Base-by-base conservation (phyloP, 352 stramenopile genomes). In the Stramenopiles sp. region DNA sequence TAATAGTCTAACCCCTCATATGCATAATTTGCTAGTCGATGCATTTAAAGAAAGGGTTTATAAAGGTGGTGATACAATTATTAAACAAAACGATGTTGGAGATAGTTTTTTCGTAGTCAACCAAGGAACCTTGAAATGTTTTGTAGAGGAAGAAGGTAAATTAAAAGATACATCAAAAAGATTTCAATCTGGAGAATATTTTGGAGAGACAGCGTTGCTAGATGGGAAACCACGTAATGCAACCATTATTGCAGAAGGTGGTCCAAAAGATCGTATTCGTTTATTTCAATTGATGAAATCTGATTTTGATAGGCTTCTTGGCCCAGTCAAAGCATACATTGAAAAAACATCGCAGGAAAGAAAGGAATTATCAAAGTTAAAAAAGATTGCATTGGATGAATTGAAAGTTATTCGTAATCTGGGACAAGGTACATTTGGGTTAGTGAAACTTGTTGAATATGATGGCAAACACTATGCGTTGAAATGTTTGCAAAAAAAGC, bases 361-460 rank as follows among this genome's bases (percentile, higher is more conserved):
- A 20, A 69, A 69, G 27, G 27, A 69, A 69, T 27, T 69, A 27
- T 69, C 53, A 23, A 27, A 69, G 27, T 27, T 69, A 27, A 20
- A 27, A 69, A 69, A 20, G 53, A 69, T 69, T 69, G 20, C 53
- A 69, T 69, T 69, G 20, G 27, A 69, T 23, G 27, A 27, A 23
- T 27, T 69, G 53, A 69, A 27, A 23, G 20, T 23, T 20, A 23
- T 27, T 23, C 20, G 53, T 20, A 27, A 20, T 27, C 91, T 99
- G 32, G 94, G 94, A 78, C 93, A 94, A n/a, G 95, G 95, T 74
- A 98, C 95, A 0, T 98, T 98, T 83, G 95, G 95, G 0, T 92
- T 94, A 30, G 95, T 98, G 7, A 92, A 94, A 81, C 88, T 98
- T 30, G 90, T 97, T 1, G 53, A 69, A 27, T 69, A 69, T 27